Base-by-base conservation (phyloP, 352 stramenopile genomes). In the Globisporangium okanoganense region DNA sequence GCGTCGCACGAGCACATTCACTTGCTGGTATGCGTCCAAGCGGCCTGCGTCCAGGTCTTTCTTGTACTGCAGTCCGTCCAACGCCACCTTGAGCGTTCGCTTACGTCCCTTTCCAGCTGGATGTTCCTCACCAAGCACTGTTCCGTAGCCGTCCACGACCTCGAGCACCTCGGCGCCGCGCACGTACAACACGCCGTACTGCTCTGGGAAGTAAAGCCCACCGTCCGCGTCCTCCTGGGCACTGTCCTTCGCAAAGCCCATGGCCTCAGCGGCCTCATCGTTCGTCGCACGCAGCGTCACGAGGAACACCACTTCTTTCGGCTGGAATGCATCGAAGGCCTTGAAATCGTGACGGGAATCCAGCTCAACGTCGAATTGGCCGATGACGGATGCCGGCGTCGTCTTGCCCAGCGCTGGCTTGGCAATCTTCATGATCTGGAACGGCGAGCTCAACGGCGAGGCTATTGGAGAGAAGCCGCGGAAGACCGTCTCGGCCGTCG, bases 61-160 rank as follows among this genome's bases (percentile, higher is more conserved):
- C 63, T 95, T 91, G 79, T 99, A 99, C 68, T 99, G 97, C 22
- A 74, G 70, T 3, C 94, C 85, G 67, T 99, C 96, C 29, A 99
- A 68, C 24, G 71, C 70, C 7, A 99, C 73, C 16, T 76, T 86
- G 9, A 99, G 75, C 33, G 85, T 87, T n/a, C 97, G 82, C 44
- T 88, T 89, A 36, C 78, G 87, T 24, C 81, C 76, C 79, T 76
- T 83, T 5, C 65, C 70, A 12, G 7, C 27, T 3, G 65, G 56
- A 22, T 74, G 74, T 35, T 83, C 71, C 16, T 77, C 63, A 35
- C 70, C 68, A 20, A 88, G 72, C 16, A 45, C 50, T 12, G 82
- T 88, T 20, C 92, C 93, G 18, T 79, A 67, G 56, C 86, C 83
- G 67, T 99, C 97, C 22, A 67, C 52, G 5, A 94, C 70, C 29